Evolutionary conservation across 192 early-diverging fungal species (phyloP).

Genomic region (Chytriomyces sp.): DNA sequence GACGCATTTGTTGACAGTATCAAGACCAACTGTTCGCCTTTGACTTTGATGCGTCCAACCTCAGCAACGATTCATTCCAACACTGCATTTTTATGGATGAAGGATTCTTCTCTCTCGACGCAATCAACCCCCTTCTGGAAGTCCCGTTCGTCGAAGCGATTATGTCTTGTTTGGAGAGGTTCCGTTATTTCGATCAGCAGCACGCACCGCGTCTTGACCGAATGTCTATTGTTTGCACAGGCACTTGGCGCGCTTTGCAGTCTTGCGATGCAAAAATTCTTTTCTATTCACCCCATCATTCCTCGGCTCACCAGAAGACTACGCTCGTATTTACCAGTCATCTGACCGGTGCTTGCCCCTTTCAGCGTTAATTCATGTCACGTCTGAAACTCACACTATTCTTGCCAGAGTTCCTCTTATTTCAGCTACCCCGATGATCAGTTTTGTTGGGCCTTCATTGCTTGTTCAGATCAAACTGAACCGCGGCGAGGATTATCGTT

Average conservation of each 20-base stretch:
- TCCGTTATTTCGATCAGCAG: background rate
- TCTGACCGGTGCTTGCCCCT: background rate
- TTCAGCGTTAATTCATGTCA: background rate
- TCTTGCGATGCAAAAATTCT: background rate
- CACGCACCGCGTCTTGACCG: background rate
- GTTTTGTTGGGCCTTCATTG: background rate
- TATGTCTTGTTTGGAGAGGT: background rate
- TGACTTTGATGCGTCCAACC: no score
- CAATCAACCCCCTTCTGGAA: no score
- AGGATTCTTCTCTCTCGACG: no score
- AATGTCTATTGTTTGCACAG: background rate
- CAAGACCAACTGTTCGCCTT: no score
- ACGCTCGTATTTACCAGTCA: background rate
- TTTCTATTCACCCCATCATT: background rate
- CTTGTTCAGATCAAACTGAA: background rate
- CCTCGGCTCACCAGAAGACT: background rate
- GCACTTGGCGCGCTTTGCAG: background rate
- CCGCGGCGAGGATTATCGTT: background rate
- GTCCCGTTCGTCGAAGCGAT: background rate
- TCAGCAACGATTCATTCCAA: no score
- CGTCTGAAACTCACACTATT: background rate
- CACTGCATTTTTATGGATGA: no score
- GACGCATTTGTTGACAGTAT: no score
- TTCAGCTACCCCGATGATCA: background rate
- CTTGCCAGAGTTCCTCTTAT: background rate